These are phyloP conservation scores for Sporothrix protearum DNA, from an alignment of 2,329 filamentous ascomycete species.

Conservation along the genomic window DNA sequence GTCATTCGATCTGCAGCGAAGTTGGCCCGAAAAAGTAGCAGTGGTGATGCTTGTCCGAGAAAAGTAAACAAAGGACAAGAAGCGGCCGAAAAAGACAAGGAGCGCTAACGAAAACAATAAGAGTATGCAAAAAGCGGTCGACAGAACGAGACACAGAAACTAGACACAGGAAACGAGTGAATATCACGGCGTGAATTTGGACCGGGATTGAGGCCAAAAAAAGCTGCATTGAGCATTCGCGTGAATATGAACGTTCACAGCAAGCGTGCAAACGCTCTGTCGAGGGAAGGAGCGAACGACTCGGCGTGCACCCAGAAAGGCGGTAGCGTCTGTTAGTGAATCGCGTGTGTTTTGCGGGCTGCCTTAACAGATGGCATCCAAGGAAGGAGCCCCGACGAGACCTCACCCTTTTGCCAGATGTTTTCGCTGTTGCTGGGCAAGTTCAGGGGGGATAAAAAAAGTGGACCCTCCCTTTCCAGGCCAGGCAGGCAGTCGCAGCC, in stretches of 20 bases:
- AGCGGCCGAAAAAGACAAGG: neutral
- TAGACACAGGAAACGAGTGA: neutral
- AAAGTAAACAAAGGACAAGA: conserved; percentile 17
- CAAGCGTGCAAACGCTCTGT: neutral
- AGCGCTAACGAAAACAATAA: neutral
- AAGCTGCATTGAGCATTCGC: neutral
- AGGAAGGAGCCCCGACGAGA: neutral
- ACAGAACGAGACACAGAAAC: neutral
- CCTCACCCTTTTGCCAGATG: neutral
- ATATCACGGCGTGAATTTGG: neutral
- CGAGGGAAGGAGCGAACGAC: conserved; percentile 14
- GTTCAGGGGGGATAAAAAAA: neutral
- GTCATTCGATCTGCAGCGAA: neutral
- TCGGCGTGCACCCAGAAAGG: conserved; percentile 3
- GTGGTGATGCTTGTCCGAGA: neutral
- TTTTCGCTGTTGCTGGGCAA: conserved; percentile 4
- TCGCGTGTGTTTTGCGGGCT: neutral
- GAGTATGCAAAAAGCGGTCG: neutral
- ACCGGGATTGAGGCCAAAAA: neutral
- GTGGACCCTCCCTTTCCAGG: neutral
- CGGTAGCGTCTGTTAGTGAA: conserved; percentile 19
- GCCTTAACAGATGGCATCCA: conserved; percentile 8
- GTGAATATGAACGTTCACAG: conserved; percentile 1
- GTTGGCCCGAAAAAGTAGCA: neutral
- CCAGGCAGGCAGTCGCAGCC: neutral